These are phyloP conservation scores for Amesomyces nigricolor DNA, from an alignment of 2,329 filamentous ascomycete genomes.

Conservation along the genomic window DNA sequence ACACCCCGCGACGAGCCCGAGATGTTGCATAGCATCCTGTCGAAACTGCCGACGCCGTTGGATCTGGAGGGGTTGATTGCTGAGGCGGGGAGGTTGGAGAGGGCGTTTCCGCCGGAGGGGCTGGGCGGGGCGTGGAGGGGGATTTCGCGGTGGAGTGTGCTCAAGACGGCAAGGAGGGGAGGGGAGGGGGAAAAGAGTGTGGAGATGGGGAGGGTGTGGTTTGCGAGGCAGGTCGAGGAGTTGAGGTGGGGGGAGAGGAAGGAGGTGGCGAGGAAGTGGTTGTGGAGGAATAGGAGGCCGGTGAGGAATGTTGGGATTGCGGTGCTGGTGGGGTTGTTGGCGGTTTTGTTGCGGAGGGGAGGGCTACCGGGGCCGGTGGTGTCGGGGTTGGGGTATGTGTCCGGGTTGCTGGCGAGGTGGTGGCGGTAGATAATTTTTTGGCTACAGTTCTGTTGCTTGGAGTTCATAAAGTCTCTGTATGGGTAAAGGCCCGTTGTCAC, in stretches of 20 bases:
- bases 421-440: constrained; percentile 7
- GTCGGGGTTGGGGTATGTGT: constrained; percentile 16
- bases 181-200: constrained; percentile 61
- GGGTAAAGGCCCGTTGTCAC: background rate
- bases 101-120: constrained; percentile 62
- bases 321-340: constrained; percentile 60
- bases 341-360: constrained; percentile 57
- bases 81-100: constrained; percentile 58
- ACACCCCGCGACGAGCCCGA: constrained; percentile 80
- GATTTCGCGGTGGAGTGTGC: constrained; percentile 70
- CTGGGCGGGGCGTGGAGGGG: constrained; percentile 61
- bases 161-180: constrained; percentile 72
- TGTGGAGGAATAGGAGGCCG: constrained; percentile 63
- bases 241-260: constrained; percentile 60
- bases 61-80: constrained; percentile 73
- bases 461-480: background rate
- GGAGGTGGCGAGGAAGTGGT: constrained; percentile 42
- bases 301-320: constrained; percentile 57
- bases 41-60: constrained; percentile 76
- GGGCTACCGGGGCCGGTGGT: constrained; percentile 8
- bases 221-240: constrained; percentile 66
- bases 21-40: constrained; percentile 83
- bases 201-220: constrained; percentile 60
- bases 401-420: constrained; percentile 16
- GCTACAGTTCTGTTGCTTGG: background rate